These are phyloP conservation scores for Helianthus tuberosus DNA, from an alignment of 129 eudicot species.

Conservation along the genomic window DNA sequence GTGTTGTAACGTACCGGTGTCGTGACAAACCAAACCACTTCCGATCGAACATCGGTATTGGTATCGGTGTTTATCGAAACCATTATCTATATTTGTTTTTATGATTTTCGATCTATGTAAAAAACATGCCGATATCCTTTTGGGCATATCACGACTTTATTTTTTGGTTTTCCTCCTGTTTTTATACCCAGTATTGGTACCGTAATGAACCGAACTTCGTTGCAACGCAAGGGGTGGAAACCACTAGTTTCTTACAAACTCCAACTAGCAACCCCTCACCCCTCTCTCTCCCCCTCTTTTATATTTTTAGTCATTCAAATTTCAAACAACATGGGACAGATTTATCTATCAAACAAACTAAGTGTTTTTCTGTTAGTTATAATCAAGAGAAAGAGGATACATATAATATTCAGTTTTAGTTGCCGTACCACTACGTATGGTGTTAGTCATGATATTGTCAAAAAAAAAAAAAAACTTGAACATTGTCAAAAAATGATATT, in stretches of 20 bases:
- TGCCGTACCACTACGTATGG: neutral
- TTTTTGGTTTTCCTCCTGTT: no score
- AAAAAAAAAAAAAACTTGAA: constrained; percentile 4
- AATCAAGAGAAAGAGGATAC: constrained; percentile 26
- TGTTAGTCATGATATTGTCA: neutral
- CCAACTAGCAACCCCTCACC: neutral
- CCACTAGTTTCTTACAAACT: neutral
- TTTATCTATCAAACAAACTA: neutral
- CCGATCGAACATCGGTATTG: no score
- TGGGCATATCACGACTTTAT: no score
- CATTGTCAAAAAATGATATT: neutral
- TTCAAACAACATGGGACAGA: neutral
- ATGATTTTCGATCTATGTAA: no score
- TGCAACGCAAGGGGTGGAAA: no score
- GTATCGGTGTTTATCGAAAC: no score
- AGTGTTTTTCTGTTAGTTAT: neutral
- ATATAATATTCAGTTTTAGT: constrained; percentile 1
- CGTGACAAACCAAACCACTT: no score
- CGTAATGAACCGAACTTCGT: no score
- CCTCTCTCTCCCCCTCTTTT: neutral
- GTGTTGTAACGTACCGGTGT: no score
- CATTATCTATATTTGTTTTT: no score
- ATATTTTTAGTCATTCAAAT: constrained; percentile 1
- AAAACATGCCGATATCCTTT: no score
- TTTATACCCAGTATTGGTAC: no score